A percentile compares a stretch with the other conserved stretches of the same genome.
phyloP scores from a whole-genome alignment of 805 yeast genomes.

The Candida ovalis region DNA sequence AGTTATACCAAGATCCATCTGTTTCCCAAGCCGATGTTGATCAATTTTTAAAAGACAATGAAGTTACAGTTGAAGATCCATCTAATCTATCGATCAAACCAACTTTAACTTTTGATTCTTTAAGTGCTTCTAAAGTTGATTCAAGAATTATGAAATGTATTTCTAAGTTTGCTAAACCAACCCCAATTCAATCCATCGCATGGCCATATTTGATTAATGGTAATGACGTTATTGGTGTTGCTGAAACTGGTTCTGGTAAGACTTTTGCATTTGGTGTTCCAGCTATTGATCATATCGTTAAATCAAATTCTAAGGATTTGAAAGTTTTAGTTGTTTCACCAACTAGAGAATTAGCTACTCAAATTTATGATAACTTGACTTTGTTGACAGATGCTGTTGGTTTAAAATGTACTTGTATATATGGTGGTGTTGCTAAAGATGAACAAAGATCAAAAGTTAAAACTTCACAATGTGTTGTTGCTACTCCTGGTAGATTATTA shows the following conservation, averaged over 20 bases:
- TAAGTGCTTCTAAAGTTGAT: constrained; percentile 43
- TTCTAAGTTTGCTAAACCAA: constrained; percentile 78
- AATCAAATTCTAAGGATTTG: constrained; percentile 44
- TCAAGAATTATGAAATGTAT: constrained; percentile 56
- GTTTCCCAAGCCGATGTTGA: constrained; percentile 53
- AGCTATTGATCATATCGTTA: constrained; percentile 70
- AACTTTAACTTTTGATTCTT: constrained; percentile 59
- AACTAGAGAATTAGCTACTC: constrained; percentile 95
- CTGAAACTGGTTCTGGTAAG: constrained; percentile 98
- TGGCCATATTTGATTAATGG: constrained; percentile 87
- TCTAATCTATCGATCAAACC: constrained; percentile 55
- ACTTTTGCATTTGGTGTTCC: constrained; percentile 98
- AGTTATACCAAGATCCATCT: constrained; percentile 15
- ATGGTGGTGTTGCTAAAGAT: constrained; percentile 97
- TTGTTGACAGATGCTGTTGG: constrained; percentile 58
- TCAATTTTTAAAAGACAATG: constrained; percentile 62
- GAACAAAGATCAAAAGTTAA: constrained; percentile 74
- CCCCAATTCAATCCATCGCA: constrained; percentile 91
- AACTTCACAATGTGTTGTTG: constrained; percentile 77
- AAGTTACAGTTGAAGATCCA: constrained; percentile 77
- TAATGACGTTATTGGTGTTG: constrained; percentile 92
- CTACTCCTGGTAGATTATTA: constrained; percentile 96
- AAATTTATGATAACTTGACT: constrained; percentile 80
- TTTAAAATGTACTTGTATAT: constrained; percentile 75
- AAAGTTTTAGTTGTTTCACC: constrained; percentile 89